Evolutionary conservation across 1,284 basidiomycete species (phyloP).

Genomic region (Cryptococcus deneoformans): DNA sequence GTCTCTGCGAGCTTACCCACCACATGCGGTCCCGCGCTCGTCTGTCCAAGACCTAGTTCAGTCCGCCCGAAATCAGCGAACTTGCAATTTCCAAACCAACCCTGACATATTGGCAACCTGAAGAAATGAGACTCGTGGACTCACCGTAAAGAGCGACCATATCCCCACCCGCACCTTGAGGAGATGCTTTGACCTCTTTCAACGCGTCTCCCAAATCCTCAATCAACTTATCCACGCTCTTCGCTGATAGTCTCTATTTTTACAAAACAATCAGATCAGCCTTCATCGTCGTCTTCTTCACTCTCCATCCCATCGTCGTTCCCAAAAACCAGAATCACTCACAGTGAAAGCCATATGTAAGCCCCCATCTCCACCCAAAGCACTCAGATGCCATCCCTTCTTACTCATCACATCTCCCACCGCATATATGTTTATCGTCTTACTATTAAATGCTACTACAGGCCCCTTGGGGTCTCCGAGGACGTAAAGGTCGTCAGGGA

Average conservation of each 20-base stretch:
- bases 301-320: no score
- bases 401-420: constrained; percentile 87
- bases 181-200: constrained; percentile 68
- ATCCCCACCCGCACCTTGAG: constrained; percentile 56
- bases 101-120: background rate
- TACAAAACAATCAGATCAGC: background rate
- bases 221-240: constrained; percentile 46
- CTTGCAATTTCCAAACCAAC: background rate
- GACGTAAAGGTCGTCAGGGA: constrained; percentile 64
- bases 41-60: constrained; percentile 73
- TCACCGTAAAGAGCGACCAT: constrained; percentile 87
- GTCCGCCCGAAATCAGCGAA: background rate
- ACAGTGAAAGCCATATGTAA: constrained; percentile 95
- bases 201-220: constrained; percentile 69
- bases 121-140: constrained; percentile 36
- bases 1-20: constrained; percentile 77
- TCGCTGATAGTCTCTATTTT: constrained; percentile 53
- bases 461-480: constrained; percentile 87
- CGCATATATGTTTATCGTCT: constrained; percentile 62
- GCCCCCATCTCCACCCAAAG: constrained; percentile 59
- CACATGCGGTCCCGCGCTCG: constrained; percentile 81
- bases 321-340: constrained; percentile 35
- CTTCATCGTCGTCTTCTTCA: background rate
- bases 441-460: constrained; percentile 82
- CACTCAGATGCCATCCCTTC: constrained; percentile 88